These are phyloP conservation scores for Leccinum variicolor DNA, from an alignment of 768 basidiomycete species.

Conservation along the genomic window DNA sequence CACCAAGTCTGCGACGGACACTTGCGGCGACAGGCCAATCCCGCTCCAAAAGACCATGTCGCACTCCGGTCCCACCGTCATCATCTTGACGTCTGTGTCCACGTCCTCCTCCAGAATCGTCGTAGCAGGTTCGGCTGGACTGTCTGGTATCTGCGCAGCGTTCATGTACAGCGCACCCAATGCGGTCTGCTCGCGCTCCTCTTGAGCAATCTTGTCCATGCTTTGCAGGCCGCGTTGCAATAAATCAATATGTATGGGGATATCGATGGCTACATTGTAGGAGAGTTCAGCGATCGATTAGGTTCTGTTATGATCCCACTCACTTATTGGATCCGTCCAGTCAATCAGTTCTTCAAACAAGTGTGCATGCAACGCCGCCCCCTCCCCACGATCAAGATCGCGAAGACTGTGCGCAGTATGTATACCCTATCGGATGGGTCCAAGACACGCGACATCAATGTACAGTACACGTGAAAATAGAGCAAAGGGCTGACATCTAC, in stretches of 20 bases:
- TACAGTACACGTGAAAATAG: constrained; percentile 42
- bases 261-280: constrained; percentile 57
- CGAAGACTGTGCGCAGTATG: constrained; percentile 70
- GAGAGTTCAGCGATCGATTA: constrained; percentile 20
- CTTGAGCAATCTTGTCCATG: constrained; percentile 66
- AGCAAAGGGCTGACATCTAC: constrained; percentile 71
- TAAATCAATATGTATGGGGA: constrained; percentile 54
- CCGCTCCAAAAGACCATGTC: constrained; percentile 65
- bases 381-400: constrained; percentile 86
- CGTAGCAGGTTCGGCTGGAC: constrained; percentile 64
- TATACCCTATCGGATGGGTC: constrained; percentile 56
- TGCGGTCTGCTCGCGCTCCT: constrained; percentile 74
- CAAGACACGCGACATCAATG: constrained; percentile 47
- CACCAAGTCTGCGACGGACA: constrained; percentile 69
- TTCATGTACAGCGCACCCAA: constrained; percentile 74
- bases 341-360: constrained; percentile 84
- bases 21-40: constrained; percentile 22
- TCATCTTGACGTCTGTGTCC: constrained; percentile 56
- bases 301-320: constrained; percentile 34
- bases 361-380: constrained; percentile 78
- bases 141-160: constrained; percentile 69
- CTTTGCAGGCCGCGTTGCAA: constrained; percentile 62
- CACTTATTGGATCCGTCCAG: constrained; percentile 81
- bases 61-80: constrained; percentile 69
- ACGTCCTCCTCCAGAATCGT: constrained; percentile 66